Evolutionary conservation across 345 rosid genomes (phyloP), one percentile per base, ranked within the genome.

Genomic region (Toxicodendron radicans): DNA sequence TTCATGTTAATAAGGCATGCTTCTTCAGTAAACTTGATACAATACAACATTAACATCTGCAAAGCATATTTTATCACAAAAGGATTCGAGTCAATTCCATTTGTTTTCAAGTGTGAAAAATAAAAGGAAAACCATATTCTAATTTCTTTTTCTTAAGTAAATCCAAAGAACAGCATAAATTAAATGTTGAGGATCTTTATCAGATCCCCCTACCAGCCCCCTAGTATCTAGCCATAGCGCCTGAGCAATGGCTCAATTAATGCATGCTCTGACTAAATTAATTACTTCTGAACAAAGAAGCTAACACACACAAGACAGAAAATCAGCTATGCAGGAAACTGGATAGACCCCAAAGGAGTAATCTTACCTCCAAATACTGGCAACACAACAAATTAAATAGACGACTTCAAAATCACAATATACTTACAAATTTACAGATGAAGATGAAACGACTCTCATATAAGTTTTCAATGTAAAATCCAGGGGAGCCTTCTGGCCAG

Each of bases 391-490:
- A 66, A 56, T 45, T 48, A 58, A 75, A 65, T 66, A 3, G 65
- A 16, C 30, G 73, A 52, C 70, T 45, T 67, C 20, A 75, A 9
- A 79, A 48, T 62, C 73, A 58, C 46, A 54, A 17, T 46, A 41
- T 27, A 78, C 89, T 87, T 75, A 93, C 99, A 96, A 81, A 83
- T 83, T 90, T 57, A 84, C 78, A 8, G 98, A 84, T 70, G 85
- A 87, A 58, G 89, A 79, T 76, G 89, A 85, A 65, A 84, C 82
- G 78, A 95, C 77, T 46, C 86, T 84, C 79, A 87, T 79, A 74
- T 69, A 82, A 33, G 93, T 93, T 86, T 95, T 95, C 91, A 95
- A 60, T 77, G 98, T 90, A 74, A 91, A 84, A 81, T 95, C 99
- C 52, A 93, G 80, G 61, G 99, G 99, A 79, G 83, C 85, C 79